phyloP scores from a whole-genome alignment of 164 flowering plant species.

The Tetracentron sinense region DNA sequence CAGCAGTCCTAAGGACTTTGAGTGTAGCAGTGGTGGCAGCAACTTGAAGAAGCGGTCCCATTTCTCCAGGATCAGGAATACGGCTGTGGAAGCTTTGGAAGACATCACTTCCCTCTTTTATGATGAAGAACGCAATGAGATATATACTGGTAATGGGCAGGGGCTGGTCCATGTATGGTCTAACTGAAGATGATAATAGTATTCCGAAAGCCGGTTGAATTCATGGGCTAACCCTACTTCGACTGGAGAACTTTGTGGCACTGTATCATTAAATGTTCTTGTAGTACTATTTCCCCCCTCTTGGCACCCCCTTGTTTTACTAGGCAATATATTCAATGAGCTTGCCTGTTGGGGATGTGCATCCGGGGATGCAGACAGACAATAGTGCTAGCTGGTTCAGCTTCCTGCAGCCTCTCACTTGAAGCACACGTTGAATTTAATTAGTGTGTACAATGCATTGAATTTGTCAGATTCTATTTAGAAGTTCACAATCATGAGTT shows the following conservation, averaged over 20 bases:
- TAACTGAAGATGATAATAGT: slow-evolving; percentile 42
- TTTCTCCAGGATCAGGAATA: slow-evolving; percentile 39
- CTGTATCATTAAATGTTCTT: slow-evolving; percentile 5
- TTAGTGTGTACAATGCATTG: no score
- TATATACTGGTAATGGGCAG: slow-evolving; percentile 81
- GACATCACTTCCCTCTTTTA: slow-evolving; percentile 95
- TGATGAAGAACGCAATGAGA: slow-evolving; percentile 93
- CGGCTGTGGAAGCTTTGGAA: slow-evolving; percentile 82
- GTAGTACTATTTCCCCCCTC: background rate
- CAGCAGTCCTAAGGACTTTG: slow-evolving; percentile 27
- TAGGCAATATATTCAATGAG: background rate
- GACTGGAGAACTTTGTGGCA: background rate
- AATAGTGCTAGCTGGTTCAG: no score
- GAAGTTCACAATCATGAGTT: no score
- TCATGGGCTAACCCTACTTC: background rate
- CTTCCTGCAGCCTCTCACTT: no score
- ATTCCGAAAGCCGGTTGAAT: background rate
- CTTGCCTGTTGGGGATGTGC: slow-evolving; percentile 4
- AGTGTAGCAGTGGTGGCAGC: slow-evolving; percentile 18
- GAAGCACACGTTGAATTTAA: no score
- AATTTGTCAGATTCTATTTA: no score
- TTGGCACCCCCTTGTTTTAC: background rate
- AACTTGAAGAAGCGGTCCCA: slow-evolving; percentile 33
- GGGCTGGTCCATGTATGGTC: slow-evolving; percentile 97
- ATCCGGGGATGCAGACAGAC: no score